A percentile compares a stretch with the other conserved stretches of the same genome.
These are phyloP conservation scores for Cadophora luteo-olivacea DNA, from an alignment of 2,329 filamentous ascomycete species.

Conservation along the genomic window DNA sequence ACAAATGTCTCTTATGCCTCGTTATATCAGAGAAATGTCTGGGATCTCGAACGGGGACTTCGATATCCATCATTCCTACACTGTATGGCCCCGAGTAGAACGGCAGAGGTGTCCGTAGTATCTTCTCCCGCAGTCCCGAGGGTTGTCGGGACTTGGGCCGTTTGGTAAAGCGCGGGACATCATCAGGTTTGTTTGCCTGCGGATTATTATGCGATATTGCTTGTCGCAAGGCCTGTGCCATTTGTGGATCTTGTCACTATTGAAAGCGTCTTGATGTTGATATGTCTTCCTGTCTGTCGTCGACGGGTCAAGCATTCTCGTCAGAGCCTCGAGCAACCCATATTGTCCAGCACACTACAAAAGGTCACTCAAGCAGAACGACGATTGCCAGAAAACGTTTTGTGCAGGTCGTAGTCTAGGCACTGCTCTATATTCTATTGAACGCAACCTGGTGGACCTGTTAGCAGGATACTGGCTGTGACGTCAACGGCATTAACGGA, in stretches of 20 bases:
- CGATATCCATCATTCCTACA: slow-evolving; percentile 60
- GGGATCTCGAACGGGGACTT: slow-evolving; percentile 56
- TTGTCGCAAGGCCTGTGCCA: not conserved
- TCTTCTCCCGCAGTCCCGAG: slow-evolving; percentile 53
- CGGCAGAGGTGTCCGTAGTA: slow-evolving; percentile 53
- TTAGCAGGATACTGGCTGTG: not conserved
- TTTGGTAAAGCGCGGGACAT: slow-evolving; percentile 30
- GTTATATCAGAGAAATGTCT: slow-evolving; percentile 57
- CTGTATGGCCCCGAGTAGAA: slow-evolving; percentile 59
- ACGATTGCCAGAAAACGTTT: no score
- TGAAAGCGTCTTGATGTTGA: not conserved
- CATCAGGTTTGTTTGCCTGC: slow-evolving; percentile 26
- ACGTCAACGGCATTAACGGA: not conserved
- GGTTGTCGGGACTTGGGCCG: slow-evolving; percentile 54
- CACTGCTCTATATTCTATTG: no score
- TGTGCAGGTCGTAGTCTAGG: no score
- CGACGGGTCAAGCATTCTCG: not conserved
- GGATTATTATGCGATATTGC: slow-evolving; percentile 6
- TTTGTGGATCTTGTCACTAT: not conserved
- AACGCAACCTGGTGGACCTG: no score
- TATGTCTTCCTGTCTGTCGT: not conserved
- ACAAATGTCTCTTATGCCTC: slow-evolving; percentile 52
- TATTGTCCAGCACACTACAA: not conserved
- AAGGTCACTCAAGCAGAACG: not conserved
- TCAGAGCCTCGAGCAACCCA: not conserved